phyloP scores from a whole-genome alignment of 148 eudicot species.

The Rhododendron kiyosumense region DNA sequence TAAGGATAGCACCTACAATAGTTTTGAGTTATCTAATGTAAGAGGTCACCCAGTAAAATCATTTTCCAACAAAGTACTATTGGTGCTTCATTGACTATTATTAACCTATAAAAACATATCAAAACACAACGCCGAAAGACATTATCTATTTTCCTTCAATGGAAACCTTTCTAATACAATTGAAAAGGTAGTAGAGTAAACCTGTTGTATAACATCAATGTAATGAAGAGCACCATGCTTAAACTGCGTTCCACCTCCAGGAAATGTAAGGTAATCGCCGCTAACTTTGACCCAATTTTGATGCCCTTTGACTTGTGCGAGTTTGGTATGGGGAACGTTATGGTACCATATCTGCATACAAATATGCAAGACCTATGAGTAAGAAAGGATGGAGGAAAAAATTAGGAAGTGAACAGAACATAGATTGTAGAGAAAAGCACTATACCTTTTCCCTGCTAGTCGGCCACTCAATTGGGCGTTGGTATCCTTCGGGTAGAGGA shows the following conservation, averaged over 20 bases:
- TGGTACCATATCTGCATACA: conserved; percentile 79
- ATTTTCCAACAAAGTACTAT: neutral
- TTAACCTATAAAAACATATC: neutral
- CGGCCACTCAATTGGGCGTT: conserved; percentile 75
- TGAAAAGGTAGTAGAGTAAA: conserved; percentile 20
- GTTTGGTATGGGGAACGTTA: conserved; percentile 89
- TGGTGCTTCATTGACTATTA: neutral
- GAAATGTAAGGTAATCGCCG: conserved; percentile 90
- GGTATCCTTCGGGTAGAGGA: conserved; percentile 86
- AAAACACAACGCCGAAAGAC: neutral
- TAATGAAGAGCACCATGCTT: conserved; percentile 96
- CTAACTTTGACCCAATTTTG: conserved; percentile 96
- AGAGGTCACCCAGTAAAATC: neutral
- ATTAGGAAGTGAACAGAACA: neutral
- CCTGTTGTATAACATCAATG: conserved; percentile 81
- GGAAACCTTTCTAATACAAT: neutral
- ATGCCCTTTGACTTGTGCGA: conserved; percentile 78
- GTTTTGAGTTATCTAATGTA: neutral
- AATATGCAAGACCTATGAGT: neutral
- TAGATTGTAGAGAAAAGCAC: neutral
- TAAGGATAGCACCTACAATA: neutral
- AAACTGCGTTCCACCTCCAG: conserved; percentile 99
- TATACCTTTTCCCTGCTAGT: conserved; percentile 82
- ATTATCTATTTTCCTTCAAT: neutral
- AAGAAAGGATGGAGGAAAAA: neutral